Evolutionary conservation across 148 eudicot genomes (phyloP), one percentile per base, ranked within the genome.

Genomic region (Rhododendron vialii): DNA sequence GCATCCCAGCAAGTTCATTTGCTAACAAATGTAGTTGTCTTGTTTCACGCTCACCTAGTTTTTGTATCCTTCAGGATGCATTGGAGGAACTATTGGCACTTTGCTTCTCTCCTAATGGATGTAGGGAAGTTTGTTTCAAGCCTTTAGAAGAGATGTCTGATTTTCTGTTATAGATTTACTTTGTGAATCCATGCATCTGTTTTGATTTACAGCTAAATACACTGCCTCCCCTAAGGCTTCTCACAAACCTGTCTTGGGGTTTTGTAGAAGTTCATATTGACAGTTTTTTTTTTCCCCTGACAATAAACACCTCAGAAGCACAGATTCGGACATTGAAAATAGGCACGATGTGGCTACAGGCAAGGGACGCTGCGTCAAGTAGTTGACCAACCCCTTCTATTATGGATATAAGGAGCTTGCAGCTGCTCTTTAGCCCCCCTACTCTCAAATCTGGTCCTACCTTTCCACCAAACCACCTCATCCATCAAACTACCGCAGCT

Each of bases 11-110:
- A 73, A 93, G 93, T 87, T 93, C 96, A 48, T 93, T 90, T 92
- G 99, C 99, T 14, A 98, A 97, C 91, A 97, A 97, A 90, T 97
- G 98, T 88, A 94, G 95, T 78, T 97, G 99, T 89, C 90, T 97
- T 81, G 98, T 97, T 80, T 97, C 99, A 75, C 98, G 95, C 74
- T 90, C 92, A 55, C 98, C 99, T 35, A 90, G 96, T 88, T 97
- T 97, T 84, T 85, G 88, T 73, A 91, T 91, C 85, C 95, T 97
- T 67, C 94, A 98, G 47, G 91, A 90, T 69, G 93, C 98, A 18
- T 87, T 97, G 87, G 98, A 97, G 92, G 98, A 97, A 92, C 86
- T 97, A 83, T 97, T 88, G 89, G 87, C 89, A 48, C 98, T 95
- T 85, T 97, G 99, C 88, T 97, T 94, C 87, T 95, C 96, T 55